phyloP scores from a whole-genome alignment of 2,329 filamentous ascomycete species.

The Pseudocercospora crystallina region DNA sequence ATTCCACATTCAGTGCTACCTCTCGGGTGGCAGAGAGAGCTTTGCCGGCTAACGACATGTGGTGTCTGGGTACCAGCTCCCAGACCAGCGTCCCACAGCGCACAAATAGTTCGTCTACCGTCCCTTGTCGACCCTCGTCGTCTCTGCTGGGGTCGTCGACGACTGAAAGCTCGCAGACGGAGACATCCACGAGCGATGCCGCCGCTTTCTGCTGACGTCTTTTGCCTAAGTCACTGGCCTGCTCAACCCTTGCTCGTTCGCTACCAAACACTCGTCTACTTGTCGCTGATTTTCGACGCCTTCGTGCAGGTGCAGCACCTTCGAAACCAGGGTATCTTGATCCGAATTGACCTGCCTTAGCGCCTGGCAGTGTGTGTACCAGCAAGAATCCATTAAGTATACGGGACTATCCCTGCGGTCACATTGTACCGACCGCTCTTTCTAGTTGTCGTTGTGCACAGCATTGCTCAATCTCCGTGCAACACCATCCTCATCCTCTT shows the following conservation, averaged over 20 bases:
- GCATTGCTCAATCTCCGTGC: conserved; percentile 18
- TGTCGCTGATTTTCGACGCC: conserved; percentile 19
- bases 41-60: conserved; percentile 16
- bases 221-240: conserved; percentile 13
- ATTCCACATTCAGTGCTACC: conserved; percentile 12
- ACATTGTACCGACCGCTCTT: conserved; percentile 22
- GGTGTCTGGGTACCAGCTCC: conserved; percentile 11
- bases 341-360: conserved; percentile 24
- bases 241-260: conserved; percentile 20
- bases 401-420: conserved; percentile 19
- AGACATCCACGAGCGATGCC: conserved; percentile 16
- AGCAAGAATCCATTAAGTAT: conserved; percentile 15
- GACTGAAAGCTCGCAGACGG: conserved; percentile 16
- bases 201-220: conserved; percentile 12
- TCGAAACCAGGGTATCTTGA: conserved; percentile 26
- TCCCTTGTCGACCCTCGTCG: conserved; percentile 10
- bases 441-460: conserved; percentile 20
- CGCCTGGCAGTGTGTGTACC: conserved; percentile 22
- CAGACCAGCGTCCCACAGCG: conserved; percentile 12
- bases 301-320: conserved; percentile 24
- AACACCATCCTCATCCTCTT: conserved; percentile 12
- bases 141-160: conserved; percentile 6
- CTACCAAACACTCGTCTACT: conserved; percentile 23
- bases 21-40: conserved; percentile 14
- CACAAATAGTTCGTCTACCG: conserved; percentile 16